phyloP scores from a whole-genome alignment of 768 basidiomycete species.

The Pisolithus tinctorius region DNA sequence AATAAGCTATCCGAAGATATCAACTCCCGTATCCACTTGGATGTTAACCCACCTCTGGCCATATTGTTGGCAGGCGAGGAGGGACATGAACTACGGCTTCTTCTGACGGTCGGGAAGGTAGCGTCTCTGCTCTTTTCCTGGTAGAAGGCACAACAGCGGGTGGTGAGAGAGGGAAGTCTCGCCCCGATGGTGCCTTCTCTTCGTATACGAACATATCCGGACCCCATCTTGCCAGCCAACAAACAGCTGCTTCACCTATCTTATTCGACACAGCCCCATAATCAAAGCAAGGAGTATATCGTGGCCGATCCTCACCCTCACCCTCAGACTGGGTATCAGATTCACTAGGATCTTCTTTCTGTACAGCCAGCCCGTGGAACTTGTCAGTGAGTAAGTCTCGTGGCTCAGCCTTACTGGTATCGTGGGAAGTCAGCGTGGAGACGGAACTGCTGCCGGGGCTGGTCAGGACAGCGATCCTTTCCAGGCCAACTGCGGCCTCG shows the following conservation, averaged over 20 bases:
- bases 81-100: slow-evolving; percentile 9
- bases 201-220: slow-evolving; percentile 68
- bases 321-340: slow-evolving; percentile 25
- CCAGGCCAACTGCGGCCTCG: slow-evolving; percentile 64
- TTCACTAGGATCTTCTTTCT: slow-evolving; percentile 32
- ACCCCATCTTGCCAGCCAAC: slow-evolving; percentile 87
- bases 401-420: slow-evolving; percentile 5
- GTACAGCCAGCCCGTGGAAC: slow-evolving; percentile 25
- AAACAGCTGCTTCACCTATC: slow-evolving; percentile 83
- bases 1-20: slow-evolving; percentile 78
- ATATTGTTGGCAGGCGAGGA: slow-evolving; percentile 47
- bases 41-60: slow-evolving; percentile 67
- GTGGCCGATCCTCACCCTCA: slow-evolving; percentile 9
- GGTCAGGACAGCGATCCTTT: slow-evolving; percentile 51
- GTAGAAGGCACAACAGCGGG: slow-evolving; percentile 9
- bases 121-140: slow-evolving; percentile 26
- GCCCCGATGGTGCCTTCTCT: slow-evolving; percentile 27
- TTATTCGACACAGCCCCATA: slow-evolving; percentile 90
- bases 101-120: slow-evolving; percentile 18
- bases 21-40: slow-evolving; percentile 67
- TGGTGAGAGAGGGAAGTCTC: slow-evolving; percentile 11
- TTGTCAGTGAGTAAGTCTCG: slow-evolving; percentile 24
- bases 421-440: slow-evolving; percentile 2
- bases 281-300: slow-evolving; percentile 41
- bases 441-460: slow-evolving; percentile 25